phyloP scores from a whole-genome alignment of 768 basidiomycete species.

The Amanita inopinata region DNA sequence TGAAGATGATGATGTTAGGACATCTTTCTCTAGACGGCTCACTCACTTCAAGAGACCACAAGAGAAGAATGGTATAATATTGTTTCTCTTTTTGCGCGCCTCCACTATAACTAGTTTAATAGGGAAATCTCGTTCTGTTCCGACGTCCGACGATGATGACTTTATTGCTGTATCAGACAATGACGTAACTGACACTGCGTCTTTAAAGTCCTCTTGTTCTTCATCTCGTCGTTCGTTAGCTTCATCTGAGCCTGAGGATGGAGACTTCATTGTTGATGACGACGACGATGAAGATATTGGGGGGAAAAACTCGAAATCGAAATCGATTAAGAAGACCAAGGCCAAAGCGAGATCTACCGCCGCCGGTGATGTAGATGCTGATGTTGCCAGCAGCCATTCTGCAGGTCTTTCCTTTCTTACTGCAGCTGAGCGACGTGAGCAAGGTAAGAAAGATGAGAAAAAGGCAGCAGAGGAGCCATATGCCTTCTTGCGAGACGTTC shows the following conservation, averaged over 20 bases:
- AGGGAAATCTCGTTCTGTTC: conserved; percentile 32
- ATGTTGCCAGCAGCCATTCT: conserved; percentile 14
- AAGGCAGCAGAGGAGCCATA: conserved; percentile 71
- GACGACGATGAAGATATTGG: conserved; percentile 49
- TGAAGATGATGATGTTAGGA: conserved; percentile 28
- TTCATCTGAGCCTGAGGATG: conserved; percentile 25
- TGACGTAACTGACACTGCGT: conserved; percentile 45
- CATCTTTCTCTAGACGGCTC: conserved; percentile 49
- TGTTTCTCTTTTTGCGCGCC: neutral
- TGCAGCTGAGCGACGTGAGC: conserved; percentile 68
- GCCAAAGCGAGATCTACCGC: conserved; percentile 18
- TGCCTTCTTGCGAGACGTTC: conserved; percentile 58
- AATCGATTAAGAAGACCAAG: conserved; percentile 26
- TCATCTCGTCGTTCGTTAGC: conserved; percentile 29
- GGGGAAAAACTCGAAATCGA: conserved; percentile 39
- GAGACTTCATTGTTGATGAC: conserved; percentile 53
- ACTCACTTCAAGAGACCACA: conserved; percentile 61
- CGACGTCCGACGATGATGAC: conserved; percentile 50
- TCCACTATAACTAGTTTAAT: conserved; percentile 5
- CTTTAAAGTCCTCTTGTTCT: conserved; percentile 40
- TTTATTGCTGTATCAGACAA: conserved; percentile 61
- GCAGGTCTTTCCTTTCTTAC: conserved; percentile 54
- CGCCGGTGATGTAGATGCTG: conserved; percentile 16
- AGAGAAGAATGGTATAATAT: conserved; percentile 37
- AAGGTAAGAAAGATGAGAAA: conserved; percentile 76